These are phyloP conservation scores for Colletotrichum trifolii DNA, from an alignment of 2,329 filamentous ascomycete genomes.

Conservation along the genomic window DNA sequence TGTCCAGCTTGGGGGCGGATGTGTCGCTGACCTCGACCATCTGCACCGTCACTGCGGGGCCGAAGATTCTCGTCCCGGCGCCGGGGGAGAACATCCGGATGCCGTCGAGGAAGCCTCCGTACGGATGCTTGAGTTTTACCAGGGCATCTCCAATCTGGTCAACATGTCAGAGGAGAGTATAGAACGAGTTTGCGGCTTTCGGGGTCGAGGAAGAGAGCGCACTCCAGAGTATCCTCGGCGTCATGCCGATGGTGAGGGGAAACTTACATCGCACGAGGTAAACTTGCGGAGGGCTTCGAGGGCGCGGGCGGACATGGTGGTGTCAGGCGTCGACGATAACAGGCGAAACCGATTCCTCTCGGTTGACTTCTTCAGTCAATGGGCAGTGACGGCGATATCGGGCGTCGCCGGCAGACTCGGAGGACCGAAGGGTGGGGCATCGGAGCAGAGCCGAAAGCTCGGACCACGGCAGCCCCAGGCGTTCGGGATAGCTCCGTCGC, in stretches of 20 bases:
- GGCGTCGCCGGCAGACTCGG: background rate
- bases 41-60: conserved; percentile 44
- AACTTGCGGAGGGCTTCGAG: conserved; percentile 21
- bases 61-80: conserved; percentile 42
- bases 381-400: background rate
- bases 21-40: conserved; percentile 43
- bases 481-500: background rate
- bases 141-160: conserved; percentile 41
- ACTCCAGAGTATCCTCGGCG: background rate
- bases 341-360: background rate
- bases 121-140: conserved; percentile 44
- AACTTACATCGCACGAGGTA: conserved; percentile 28
- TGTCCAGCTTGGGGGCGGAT: conserved; percentile 40
- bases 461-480: background rate
- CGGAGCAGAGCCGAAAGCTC: background rate
- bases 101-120: conserved; percentile 42
- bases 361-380: background rate
- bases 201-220: no score
- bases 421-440: background rate
- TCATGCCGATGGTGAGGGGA: background rate
- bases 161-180: background rate
- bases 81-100: conserved; percentile 41
- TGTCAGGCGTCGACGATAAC: background rate
- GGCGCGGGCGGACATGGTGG: background rate
- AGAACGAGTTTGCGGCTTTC: no score